phyloP scores from a whole-genome alignment of 495 filamentous ascomycete species.

The Neurospora sp. region DNA sequence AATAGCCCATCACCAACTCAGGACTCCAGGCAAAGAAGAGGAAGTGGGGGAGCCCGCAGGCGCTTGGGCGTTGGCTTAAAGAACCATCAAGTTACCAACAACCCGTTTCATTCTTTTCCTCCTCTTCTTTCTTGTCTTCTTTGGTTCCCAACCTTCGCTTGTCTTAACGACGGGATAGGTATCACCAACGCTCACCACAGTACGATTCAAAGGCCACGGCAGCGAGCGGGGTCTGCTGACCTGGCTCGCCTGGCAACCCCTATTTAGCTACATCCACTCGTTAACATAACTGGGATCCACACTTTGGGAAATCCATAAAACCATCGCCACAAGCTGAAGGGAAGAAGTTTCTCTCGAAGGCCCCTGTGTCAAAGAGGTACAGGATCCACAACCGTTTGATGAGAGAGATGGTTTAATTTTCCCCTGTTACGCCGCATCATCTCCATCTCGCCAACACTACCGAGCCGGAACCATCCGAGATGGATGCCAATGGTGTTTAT shows the following conservation, averaged over 20 bases:
- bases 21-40: neutral
- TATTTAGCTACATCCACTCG: neutral
- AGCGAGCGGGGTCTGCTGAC: neutral
- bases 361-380: neutral
- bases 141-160: neutral
- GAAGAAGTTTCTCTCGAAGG: neutral
- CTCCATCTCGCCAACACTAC: neutral
- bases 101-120: neutral
- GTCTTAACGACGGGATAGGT: neutral
- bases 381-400: neutral
- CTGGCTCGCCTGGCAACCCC: neutral
- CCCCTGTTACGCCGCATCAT: neutral
- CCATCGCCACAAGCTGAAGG: neutral
- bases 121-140: neutral
- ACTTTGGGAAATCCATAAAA: neutral
- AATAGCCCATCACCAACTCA: neutral
- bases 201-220: neutral
- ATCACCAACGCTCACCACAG: neutral
- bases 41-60: neutral
- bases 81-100: neutral
- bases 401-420: neutral
- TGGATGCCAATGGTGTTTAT: neutral
- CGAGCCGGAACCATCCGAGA: neutral
- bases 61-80: neutral
- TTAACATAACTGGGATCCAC: neutral